A percentile compares a stretch with the other conserved stretches of the same genome.
Evolutionary conservation across 2,329 filamentous ascomycete genomes (phyloP).

Genomic region (Sporothrix inflata): DNA sequence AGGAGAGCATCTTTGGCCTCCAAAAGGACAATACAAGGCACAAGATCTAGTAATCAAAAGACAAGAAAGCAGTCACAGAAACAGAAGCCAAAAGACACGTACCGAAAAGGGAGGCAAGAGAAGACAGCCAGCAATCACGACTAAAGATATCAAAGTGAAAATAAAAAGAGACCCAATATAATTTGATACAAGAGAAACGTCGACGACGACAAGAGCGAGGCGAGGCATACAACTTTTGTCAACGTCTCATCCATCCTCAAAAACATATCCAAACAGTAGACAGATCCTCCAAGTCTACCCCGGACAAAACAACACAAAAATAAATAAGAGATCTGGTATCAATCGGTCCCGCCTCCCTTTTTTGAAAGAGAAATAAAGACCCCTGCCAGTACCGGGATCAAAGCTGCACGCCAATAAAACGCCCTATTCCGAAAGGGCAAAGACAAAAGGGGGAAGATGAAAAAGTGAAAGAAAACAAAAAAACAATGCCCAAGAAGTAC

Average conservation of each 20-base stretch:
- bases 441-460: neutral
- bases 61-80: too few species aligned
- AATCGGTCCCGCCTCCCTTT: constrained; percentile 6
- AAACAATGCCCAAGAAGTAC: constrained; percentile 9
- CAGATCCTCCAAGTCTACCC: neutral
- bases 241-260: neutral
- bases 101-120: neutral
- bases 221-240: neutral
- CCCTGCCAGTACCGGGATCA: constrained; percentile 9
- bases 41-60: too few species aligned
- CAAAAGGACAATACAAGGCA: too few species aligned
- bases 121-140: neutral
- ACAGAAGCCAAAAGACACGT: neutral
- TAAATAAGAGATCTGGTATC: constrained; percentile 20
- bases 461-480: neutral
- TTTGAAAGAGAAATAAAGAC: neutral
- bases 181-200: neutral
- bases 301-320: neutral
- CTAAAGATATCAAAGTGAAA: neutral
- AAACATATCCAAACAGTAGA: constrained; percentile 1
- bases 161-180: neutral
- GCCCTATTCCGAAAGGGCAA: constrained; percentile 3
- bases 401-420: constrained; percentile 18
- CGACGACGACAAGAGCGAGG: neutral
- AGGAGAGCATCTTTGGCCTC: too few species aligned